Conservation (phyloP, 2,329 filamentous ascomycete species). For the Chaetomiaceae sp. region DNA sequence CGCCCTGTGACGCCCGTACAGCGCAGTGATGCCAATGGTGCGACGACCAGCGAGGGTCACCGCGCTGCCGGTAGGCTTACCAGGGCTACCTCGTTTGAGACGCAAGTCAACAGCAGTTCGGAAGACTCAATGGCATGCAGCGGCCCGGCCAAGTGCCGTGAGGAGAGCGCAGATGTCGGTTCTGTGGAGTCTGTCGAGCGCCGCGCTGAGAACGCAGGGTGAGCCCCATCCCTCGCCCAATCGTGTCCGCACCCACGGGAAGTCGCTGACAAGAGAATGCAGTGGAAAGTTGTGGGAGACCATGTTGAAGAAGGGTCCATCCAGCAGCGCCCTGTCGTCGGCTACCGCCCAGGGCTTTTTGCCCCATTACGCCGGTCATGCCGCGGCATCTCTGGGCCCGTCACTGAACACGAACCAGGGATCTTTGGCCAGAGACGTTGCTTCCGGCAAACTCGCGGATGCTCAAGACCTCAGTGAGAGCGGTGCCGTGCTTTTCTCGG, state of each 20-base stretch:
- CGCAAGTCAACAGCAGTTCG: conserved; percentile 19
- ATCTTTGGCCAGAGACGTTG: conserved; percentile 14
- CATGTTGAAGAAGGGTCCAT: conserved; percentile 46
- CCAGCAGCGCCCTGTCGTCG: conserved; percentile 46
- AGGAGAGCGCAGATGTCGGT: conserved; percentile 14
- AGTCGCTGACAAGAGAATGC: conserved; percentile 11
- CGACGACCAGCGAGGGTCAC: conserved; percentile 16
- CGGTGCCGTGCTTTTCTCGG: conserved; percentile 16
- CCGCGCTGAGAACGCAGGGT: conserved; percentile 28
- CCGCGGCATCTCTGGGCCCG: conserved; percentile 36
- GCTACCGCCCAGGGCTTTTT: conserved; percentile 49
- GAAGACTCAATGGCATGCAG: conserved; percentile 14
- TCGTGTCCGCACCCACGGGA: too few species aligned
- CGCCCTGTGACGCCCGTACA: conserved; percentile 19
- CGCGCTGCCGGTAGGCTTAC: conserved; percentile 14
- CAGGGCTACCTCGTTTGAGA: conserved; percentile 21
- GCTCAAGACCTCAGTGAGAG: conserved; percentile 27
- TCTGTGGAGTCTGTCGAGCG: conserved; percentile 19
- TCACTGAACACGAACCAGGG: conserved; percentile 21
- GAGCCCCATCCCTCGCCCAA: conserved; percentile 8
- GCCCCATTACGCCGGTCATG: conserved; percentile 47
- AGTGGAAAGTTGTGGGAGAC: conserved; percentile 43
- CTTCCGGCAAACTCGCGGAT: conserved; percentile 21
- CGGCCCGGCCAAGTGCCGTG: conserved; percentile 10
- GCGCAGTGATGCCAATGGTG: conserved; percentile 8